Base-by-base conservation (phyloP, 202 grass and related monocot species). In the Alloteropsis angusta region DNA sequence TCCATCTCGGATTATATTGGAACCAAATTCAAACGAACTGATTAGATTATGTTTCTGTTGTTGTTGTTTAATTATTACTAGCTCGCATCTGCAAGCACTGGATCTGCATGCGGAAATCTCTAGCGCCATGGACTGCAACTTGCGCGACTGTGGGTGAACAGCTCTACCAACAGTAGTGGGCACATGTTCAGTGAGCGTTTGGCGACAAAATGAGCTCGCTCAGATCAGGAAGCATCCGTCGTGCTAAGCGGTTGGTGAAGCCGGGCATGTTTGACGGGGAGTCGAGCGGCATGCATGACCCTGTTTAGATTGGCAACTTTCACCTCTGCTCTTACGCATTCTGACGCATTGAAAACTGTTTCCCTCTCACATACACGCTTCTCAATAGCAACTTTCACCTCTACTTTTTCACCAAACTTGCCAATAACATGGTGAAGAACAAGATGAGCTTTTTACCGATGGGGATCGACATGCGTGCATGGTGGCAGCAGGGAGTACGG, bases 201-300 rank as follows among this genome's bases (percentile, higher is more conserved):
- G 44, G 19, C 75, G 75, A 78, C 75, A 78, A 77, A 49, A 39
- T 4, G 5, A 7, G 60, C 12, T 62, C 30, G 59, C n/a, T 64
- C 11, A 34, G 74, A 65, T 65, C 44, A 78, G 75, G 75, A 65
- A 78, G 60, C 75, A 78, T 26, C 75, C 75, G 22, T 65, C 60
- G 74, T 64, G 74, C 44, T 32, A 38, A 52, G 75, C 32, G 75
- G 75, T 78, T 78, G 75, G 75, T 66, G 60, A 68, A 19, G 66
- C 17, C 13, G 12, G 18, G 58, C 59, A 26, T 36, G 74, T 60
- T 48, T 38, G 59, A 38, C 18, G n/a, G 44, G n/a, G n/a, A n/a
- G n/a, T n/a, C n/a, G n/a, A n/a, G n/a, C n/a, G n/a, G n/a, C n/a
- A n/a, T n/a, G n/a, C n/a, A n/a, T n/a, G n/a, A n/a, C n/a, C n/a